Evolutionary conservation across 2,329 filamentous ascomycete genomes (phyloP), one percentile per base, ranked within the genome.

Genomic region (Ambrosiella xylebori): DNA sequence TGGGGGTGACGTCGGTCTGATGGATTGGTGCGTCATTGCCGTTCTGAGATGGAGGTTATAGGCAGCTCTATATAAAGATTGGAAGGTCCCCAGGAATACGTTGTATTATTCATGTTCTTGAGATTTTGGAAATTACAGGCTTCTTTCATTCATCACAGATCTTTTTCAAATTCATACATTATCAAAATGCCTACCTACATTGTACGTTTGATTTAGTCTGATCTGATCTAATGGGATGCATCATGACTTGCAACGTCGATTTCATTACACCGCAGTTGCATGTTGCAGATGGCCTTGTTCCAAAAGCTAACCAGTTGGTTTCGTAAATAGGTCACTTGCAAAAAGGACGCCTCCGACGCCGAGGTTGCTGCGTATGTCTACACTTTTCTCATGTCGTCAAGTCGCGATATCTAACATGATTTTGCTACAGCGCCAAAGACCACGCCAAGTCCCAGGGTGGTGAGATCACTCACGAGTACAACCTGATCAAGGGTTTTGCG

Each of bases 401-500:
- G 27, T 57, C 39, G 60, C 52, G 51, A 15, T 19, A 8, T 57
- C 17, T 56, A 7, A 36, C 44, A 47, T 41, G 40, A 8, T 7
- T 27, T 8, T 17, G 19, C 44, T 15, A 47, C 65, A 89, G 86
- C 56, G 85, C 86, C 61, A 95, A 95, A 81, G 73, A 90, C 69
- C 73, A 83, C 60, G 86, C 83, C 64, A 73, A 69, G 61, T 78
- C 84, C 47, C 81, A 91, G 68, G 91, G 91, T 67, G 91, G 89
- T 68, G 81, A 80, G 70, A 93, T 97, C 73, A 80, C 74, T 58
- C 82, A 93, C 65, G 86, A 93, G 69, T 95, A 88, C 76, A 84
- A 73, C 61, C 72, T 95, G 65, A 89, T 95, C 78, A 94, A 91
- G 75, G 90, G 85, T 60, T 96, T 96, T 75, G 84, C 86, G 91